Percentiles rank a stretch among this genome's conserved stretches.
These are phyloP conservation scores for Lindgomyces ingoldianus DNA, from an alignment of 495 filamentous ascomycete genomes.

Conservation along the genomic window DNA sequence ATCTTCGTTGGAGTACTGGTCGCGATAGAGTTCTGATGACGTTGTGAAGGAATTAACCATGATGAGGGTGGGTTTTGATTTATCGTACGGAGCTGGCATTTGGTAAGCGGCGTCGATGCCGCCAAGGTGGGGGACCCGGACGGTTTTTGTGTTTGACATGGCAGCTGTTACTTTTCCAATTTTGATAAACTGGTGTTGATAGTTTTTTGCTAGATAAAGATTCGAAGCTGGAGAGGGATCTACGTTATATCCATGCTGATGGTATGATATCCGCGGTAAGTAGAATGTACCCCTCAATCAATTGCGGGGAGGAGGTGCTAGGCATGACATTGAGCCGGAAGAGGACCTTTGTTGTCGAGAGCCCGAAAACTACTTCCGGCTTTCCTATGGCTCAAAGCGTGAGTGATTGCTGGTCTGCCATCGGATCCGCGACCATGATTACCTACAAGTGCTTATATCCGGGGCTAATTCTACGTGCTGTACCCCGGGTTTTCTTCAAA, in stretches of 20 bases:
- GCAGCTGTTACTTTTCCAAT: not conserved
- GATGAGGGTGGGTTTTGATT: slow-evolving; percentile 58
- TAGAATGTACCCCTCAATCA: not conserved
- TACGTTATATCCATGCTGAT: too few species aligned
- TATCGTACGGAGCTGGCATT: slow-evolving; percentile 51
- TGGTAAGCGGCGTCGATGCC: slow-evolving; percentile 58
- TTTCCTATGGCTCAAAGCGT: too few species aligned
- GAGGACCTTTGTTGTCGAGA: not conserved
- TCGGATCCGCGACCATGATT: too few species aligned
- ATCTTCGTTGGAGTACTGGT: slow-evolving; percentile 50
- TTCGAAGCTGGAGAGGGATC: too few species aligned
- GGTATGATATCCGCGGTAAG: too few species aligned
- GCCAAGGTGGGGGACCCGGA: slow-evolving; percentile 31
- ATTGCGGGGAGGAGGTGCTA: not conserved
- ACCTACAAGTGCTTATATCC: too few species aligned
- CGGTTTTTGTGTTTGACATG: slow-evolving; percentile 31
- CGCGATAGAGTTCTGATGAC: slow-evolving; percentile 54
- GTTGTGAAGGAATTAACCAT: slow-evolving; percentile 63
- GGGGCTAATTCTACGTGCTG: too few species aligned
- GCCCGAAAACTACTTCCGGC: too few species aligned
- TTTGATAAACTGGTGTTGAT: too few species aligned
- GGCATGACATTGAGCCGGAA: not conserved
- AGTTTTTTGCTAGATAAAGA: too few species aligned
- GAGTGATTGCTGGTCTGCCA: too few species aligned
- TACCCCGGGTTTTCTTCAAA: too few species aligned